phyloP scores from a whole-genome alignment of 164 flowering plant species.

The Aristolochia fimbriata region DNA sequence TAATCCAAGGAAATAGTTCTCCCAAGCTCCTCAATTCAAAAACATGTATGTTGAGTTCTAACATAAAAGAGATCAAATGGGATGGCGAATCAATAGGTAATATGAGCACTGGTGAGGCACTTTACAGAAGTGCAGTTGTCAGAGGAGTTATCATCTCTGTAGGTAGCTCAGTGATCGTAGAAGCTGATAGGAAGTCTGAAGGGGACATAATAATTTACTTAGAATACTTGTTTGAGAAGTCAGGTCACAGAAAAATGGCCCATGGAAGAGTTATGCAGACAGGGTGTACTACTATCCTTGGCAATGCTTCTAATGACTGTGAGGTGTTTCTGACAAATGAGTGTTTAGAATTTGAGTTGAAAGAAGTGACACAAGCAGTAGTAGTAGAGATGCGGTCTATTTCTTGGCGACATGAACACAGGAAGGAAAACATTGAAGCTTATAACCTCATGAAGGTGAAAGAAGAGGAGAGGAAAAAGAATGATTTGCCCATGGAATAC shows the following conservation, averaged over 20 bases:
- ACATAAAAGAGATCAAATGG: constrained; percentile 39
- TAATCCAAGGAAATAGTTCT: constrained; percentile 11
- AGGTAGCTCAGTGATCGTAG: constrained; percentile 50
- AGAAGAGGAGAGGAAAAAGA: constrained; percentile 70
- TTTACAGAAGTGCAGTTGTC: constrained; percentile 48
- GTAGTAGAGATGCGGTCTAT: constrained; percentile 30
- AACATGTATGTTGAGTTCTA: constrained; percentile 14
- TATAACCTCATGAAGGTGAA: constrained; percentile 43
- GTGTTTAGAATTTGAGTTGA: constrained; percentile 51
- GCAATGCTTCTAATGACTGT: constrained; percentile 73
- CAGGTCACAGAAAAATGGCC: constrained; percentile 44
- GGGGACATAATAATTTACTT: constrained; percentile 47
- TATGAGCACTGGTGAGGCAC: constrained; percentile 32
- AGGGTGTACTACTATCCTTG: constrained; percentile 70
- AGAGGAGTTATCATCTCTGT: constrained; percentile 44
- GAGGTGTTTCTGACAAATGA: constrained; percentile 78
- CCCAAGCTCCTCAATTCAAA: constrained; percentile 18
- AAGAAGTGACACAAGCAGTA: constrained; percentile 40
- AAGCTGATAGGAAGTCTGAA: constrained; percentile 34
- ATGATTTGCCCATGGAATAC: constrained; percentile 69
- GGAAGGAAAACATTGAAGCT: constrained; percentile 46
- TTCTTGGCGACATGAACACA: constrained; percentile 77
- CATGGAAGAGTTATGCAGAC: constrained; percentile 74
- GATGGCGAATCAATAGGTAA: constrained; percentile 52
- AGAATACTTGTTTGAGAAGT: constrained; percentile 77